Percentiles rank a stretch among this genome's conserved stretches.
These are phyloP conservation scores for Cyberlindnera amylophila DNA, from an alignment of 805 yeast species.

Conservation along the genomic window DNA sequence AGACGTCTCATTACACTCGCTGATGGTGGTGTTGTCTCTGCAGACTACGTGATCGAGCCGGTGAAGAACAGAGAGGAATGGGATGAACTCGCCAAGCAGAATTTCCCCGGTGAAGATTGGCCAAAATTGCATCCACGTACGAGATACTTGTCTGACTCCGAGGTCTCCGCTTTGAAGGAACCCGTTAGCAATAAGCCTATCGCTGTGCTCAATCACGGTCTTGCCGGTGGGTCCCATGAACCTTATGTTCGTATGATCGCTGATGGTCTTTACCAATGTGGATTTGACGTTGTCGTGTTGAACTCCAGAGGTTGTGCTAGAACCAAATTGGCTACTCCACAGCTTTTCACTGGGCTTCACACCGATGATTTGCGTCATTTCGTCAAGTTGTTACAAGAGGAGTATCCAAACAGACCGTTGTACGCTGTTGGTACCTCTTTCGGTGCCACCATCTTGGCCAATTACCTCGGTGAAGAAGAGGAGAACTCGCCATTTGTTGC, in stretches of 20 bases:
- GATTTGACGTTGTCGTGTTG: conserved; percentile 57
- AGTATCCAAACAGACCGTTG: conserved; percentile 61
- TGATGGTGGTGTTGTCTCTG: conserved; percentile 71
- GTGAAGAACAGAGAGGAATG: conserved; percentile 30
- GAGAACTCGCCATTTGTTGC: conserved; percentile 50
- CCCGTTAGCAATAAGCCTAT: conserved; percentile 43
- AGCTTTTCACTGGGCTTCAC: conserved; percentile 61
- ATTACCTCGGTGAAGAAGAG: conserved; percentile 67
- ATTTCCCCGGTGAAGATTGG: conserved; percentile 43
- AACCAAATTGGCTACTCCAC: conserved; percentile 66
- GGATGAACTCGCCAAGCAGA: conserved; percentile 34
- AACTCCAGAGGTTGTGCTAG: conserved; percentile 78
- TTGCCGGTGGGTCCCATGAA: conserved; percentile 80
- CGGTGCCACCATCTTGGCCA: conserved; percentile 64
- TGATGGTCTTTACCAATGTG: conserved; percentile 37
- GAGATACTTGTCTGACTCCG: conserved; percentile 49
- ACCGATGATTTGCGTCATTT: conserved; percentile 66
- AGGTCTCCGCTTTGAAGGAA: conserved; percentile 35
- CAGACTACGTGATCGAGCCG: conserved; percentile 61
- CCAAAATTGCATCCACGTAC: conserved; percentile 68
- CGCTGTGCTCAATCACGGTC: conserved; percentile 62
- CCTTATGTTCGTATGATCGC: conserved; percentile 60
- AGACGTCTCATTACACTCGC: conserved; percentile 53
- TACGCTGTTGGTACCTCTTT: conserved; percentile 67
- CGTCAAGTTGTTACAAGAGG: conserved; percentile 43